A percentile compares a stretch with the other conserved stretches of the same genome.
Conservation (phyloP, 768 basidiomycete genomes). For the Podaxis carcinomalis region DNA sequence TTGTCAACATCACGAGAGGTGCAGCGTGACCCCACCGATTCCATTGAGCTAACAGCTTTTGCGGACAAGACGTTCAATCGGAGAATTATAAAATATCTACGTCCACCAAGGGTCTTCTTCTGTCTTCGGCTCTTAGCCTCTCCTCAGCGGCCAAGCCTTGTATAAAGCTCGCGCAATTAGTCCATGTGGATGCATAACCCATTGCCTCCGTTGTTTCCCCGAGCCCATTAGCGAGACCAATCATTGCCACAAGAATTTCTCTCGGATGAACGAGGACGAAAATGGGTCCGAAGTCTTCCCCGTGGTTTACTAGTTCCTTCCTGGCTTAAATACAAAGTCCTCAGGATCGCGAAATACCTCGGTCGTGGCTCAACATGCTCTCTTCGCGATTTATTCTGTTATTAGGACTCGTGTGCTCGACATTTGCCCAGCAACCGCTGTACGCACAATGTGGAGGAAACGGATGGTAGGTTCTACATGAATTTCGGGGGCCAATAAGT, state of each 20-base stretch:
- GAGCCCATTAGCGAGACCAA: constrained; percentile 2
- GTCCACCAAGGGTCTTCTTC: background rate
- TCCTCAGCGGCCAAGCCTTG: background rate
- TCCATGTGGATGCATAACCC: background rate
- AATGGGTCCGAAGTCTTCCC: constrained; percentile 9
- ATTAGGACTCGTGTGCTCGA: constrained; percentile 19
- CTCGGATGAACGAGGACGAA: constrained; percentile 5
- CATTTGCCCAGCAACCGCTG: constrained; percentile 33
- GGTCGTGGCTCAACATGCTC: background rate
- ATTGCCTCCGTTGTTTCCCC: constrained; percentile 2
- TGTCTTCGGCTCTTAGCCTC: background rate
- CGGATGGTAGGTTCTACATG: constrained; percentile 34
- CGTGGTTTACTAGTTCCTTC: constrained; percentile 23
- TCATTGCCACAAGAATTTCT: background rate
- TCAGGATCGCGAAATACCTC: background rate
- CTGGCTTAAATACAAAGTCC: background rate
- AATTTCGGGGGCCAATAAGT: background rate
- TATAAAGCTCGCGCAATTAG: background rate
- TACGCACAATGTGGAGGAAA: constrained; percentile 49
- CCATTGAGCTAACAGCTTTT: background rate
- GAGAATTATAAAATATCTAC: background rate
- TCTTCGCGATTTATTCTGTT: constrained; percentile 4
- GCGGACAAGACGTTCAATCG: background rate
- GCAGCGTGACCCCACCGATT: background rate
- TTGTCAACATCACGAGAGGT: background rate